phyloP scores from a whole-genome alignment of 2,329 filamentous ascomycete species.

The Pestalotiopsis sp. region DNA sequence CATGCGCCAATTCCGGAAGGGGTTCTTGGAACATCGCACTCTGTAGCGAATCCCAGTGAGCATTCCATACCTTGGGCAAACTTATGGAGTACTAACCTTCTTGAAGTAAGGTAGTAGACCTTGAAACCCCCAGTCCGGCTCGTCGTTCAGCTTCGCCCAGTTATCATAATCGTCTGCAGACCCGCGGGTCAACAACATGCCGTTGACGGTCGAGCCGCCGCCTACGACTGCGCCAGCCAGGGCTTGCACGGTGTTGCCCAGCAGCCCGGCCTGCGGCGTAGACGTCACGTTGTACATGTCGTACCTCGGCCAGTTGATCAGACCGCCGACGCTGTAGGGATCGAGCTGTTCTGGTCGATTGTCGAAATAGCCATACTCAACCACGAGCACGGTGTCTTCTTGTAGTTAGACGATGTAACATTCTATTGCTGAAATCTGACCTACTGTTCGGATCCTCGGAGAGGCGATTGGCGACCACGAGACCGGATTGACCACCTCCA shows the following conservation, averaged over 20 bases:
- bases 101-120: neutral
- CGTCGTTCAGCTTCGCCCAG: conserved; percentile 1
- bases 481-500: conserved; percentile 28
- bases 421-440: neutral
- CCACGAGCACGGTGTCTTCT: neutral
- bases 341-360: neutral
- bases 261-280: neutral
- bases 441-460: conserved; percentile 25
- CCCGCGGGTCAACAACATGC: conserved; percentile 2
- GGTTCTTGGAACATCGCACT: neutral
- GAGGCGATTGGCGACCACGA: conserved; percentile 29
- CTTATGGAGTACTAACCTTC: neutral
- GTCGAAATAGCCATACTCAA: conserved; percentile 4
- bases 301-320: neutral
- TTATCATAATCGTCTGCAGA: conserved; percentile 3
- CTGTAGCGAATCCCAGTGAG: neutral
- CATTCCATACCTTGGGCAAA: neutral
- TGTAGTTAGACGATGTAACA: neutral
- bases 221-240: neutral
- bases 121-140: neutral
- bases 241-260: neutral
- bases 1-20: neutral
- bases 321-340: neutral
- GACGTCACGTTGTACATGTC: conserved; percentile 6
- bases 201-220: conserved; percentile 6